A percentile compares a stretch with the other conserved stretches of the same genome.
phyloP scores from a whole-genome alignment of 768 basidiomycete species.

The Tylopilus sp. region DNA sequence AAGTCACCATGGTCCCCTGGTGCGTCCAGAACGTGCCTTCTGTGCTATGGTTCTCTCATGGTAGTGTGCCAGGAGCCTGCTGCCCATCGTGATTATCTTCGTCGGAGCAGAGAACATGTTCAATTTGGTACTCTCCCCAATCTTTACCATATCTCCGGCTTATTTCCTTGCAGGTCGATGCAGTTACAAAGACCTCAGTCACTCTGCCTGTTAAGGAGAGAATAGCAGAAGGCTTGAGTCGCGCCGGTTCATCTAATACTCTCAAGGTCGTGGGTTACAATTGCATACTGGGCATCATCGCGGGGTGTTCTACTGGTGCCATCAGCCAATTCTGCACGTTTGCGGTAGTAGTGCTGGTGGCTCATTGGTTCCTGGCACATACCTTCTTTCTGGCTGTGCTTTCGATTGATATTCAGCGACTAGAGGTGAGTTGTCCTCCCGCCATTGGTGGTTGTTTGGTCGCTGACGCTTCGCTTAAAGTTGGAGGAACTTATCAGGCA shows the following conservation, averaged over 20 bases:
- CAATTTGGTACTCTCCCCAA: conserved; percentile 61
- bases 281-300: conserved; percentile 69
- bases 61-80: conserved; percentile 57
- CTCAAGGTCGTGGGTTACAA: conserved; percentile 90
- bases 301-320: conserved; percentile 70
- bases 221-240: conserved; percentile 85
- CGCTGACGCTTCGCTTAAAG: conserved; percentile 36
- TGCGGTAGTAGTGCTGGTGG: conserved; percentile 89
- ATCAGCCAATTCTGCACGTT: conserved; percentile 93
- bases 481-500: conserved; percentile 84
- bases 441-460: neutral
- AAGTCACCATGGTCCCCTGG: conserved; percentile 89
- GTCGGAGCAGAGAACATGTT: conserved; percentile 99
- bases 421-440: conserved; percentile 56
- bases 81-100: conserved; percentile 93
- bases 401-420: conserved; percentile 91
- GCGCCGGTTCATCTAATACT: conserved; percentile 88
- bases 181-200: conserved; percentile 81
- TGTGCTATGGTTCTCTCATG: conserved; percentile 7
- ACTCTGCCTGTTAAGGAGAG: conserved; percentile 86
- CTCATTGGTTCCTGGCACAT: conserved; percentile 96
- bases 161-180: conserved; percentile 62
- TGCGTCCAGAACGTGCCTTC: conserved; percentile 33
- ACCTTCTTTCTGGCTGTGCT: conserved; percentile 94
- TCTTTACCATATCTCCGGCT: conserved; percentile 13